Evolutionary conservation across 768 basidiomycete genomes (phyloP), one percentile per base, ranked within the genome.

Genomic region (Candolleomyces efflorescens): DNA sequence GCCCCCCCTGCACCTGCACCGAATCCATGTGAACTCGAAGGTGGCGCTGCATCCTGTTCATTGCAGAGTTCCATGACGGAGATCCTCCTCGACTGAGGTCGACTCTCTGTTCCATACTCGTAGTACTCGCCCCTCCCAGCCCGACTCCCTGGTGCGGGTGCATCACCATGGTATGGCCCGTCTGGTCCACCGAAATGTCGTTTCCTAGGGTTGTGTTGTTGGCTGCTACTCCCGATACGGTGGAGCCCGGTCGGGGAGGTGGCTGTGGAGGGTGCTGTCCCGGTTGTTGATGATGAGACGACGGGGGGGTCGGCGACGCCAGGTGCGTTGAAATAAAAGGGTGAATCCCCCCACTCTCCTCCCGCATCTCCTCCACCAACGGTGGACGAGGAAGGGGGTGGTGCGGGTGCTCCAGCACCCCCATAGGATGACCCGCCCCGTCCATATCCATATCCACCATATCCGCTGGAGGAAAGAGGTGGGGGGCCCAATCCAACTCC

Each of bases 41-140:
- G 47, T 43, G 55, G 36, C 24, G 48, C 56, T 60, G 64, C 55
- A 62, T 64, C 55, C 47, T 77, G 69, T 77, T 88, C 87, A 81
- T 91, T 90, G 82, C 89, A 90, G 80, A 92, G 86, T 64, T 92
- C 90, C 88, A 91, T 82, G 81, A 92, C 86, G 71, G 86, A 80
- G 81, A 92, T 84, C 60, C 90, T 75, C 64, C 90, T 81, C 75
- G 86, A 89, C 67, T 87, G 84, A 61, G 90, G 90, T 65, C 90
- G 79, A 65, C 87, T 89, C 63, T 89, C 88, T 62, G 79, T 68
- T 22, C 83, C 89, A 73, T 88, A 87, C 55, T 87, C 86, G 77
- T 87, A 84, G 45, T 78, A 77, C 20, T 51, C 55, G 2, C 47
- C 44, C 47, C 65, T 37, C 65, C 68, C 41, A n/a, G 41, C 41